phyloP scores from a whole-genome alignment of 1,284 basidiomycete genomes.

The Microbotryum scabiosae region DNA sequence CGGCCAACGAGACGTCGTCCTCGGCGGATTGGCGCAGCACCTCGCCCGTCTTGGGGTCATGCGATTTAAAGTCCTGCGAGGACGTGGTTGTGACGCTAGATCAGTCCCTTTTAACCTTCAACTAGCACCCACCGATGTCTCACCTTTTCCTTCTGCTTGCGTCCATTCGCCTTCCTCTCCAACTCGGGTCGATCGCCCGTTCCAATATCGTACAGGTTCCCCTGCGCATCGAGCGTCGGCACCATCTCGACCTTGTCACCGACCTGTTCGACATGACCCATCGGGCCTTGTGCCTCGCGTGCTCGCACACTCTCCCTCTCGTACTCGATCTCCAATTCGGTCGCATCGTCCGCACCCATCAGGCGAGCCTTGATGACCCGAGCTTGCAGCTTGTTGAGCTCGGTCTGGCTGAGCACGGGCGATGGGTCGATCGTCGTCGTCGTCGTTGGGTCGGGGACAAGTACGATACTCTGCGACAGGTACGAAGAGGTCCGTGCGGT shows the following conservation, averaged over 20 bases:
- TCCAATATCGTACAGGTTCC: constrained; percentile 85
- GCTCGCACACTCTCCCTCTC: constrained; percentile 48
- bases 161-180: constrained; percentile 43
- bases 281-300: background rate
- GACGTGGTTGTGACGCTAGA: too few relatives aligned
- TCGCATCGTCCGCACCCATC: constrained; percentile 57
- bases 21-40: constrained; percentile 72
- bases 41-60: constrained; percentile 78
- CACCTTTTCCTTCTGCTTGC: constrained; percentile 65
- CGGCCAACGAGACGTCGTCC: constrained; percentile 80
- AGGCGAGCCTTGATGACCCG: constrained; percentile 85
- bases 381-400: constrained; percentile 86
- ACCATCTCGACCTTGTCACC: constrained; percentile 57
- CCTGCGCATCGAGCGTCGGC: constrained; percentile 79
- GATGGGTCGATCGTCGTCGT: constrained; percentile 5
- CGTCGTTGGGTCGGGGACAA: constrained; percentile 22
- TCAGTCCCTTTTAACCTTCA: too few relatives aligned
- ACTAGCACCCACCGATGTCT: constrained; percentile 10
- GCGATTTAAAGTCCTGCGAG: constrained; percentile 57
- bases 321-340: constrained; percentile 70
- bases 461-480: constrained; percentile 26
- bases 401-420: constrained; percentile 45
- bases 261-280: constrained; percentile 29
- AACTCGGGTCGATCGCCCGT: constrained; percentile 48
- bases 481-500: constrained; percentile 3